Conservation (phyloP, 2,329 filamentous ascomycete genomes). For the Hypoxylon sp. region DNA sequence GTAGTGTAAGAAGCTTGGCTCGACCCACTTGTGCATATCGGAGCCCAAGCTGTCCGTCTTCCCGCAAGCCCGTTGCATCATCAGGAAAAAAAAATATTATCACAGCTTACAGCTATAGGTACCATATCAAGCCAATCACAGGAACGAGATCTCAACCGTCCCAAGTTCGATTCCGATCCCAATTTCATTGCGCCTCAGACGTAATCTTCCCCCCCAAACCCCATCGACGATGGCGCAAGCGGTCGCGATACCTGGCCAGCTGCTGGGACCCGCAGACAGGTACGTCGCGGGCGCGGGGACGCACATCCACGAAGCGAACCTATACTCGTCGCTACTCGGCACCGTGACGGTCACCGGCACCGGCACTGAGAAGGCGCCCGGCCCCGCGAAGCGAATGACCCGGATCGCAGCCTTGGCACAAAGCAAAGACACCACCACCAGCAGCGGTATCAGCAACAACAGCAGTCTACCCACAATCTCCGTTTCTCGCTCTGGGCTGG, state of each 20-base stretch:
- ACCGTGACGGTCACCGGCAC: slow-evolving; percentile 68
- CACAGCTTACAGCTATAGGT: neutral
- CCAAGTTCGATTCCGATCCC: slow-evolving; percentile 4
- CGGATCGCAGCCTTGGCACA: slow-evolving; percentile 65
- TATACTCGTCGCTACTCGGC: slow-evolving; percentile 88
- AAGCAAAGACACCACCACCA: slow-evolving; percentile 10
- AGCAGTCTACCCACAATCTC: slow-evolving; percentile 67
- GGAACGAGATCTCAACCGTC: neutral
- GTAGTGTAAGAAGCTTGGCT: slow-evolving; percentile 4
- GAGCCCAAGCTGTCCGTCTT: slow-evolving; percentile 20
- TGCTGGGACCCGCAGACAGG: slow-evolving; percentile 76
- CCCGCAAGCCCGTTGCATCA: slow-evolving; percentile 42
- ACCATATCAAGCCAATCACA: slow-evolving; percentile 20
- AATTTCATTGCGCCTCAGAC: neutral
- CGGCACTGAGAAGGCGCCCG: slow-evolving; percentile 58
- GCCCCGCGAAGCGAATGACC: slow-evolving; percentile 71
- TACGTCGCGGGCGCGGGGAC: slow-evolving; percentile 86
- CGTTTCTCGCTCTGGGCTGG: slow-evolving; percentile 63
- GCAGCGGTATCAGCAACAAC: slow-evolving; percentile 23
- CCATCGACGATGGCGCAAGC: slow-evolving; percentile 52
- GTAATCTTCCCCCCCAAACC: neutral
- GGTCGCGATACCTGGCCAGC: slow-evolving; percentile 85
- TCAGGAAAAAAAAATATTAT: slow-evolving; percentile 28
- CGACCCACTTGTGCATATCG: slow-evolving; percentile 31
- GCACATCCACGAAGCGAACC: slow-evolving; percentile 80